A percentile compares a stretch with the other conserved stretches of the same genome.
phyloP scores from a whole-genome alignment of 1,284 basidiomycete genomes.

The Porphyrellus sp. region DNA sequence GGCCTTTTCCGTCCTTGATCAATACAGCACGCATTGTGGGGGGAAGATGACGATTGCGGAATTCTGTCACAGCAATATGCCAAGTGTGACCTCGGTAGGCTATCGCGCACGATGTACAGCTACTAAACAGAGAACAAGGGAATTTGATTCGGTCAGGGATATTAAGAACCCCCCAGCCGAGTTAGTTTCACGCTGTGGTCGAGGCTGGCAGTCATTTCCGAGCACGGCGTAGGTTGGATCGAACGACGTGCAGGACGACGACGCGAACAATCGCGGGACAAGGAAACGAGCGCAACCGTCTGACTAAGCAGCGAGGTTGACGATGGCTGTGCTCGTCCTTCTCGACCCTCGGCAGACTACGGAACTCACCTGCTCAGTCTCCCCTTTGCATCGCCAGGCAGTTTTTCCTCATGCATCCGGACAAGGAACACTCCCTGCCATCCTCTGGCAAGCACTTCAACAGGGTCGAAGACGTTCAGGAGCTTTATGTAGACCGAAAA shows the following conservation, averaged over 20 bases:
- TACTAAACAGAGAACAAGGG: neutral
- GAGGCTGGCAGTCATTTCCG: slow-evolving; percentile 5
- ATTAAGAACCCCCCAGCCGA: neutral
- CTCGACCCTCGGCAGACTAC: slow-evolving; percentile 2
- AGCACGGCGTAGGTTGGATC: neutral
- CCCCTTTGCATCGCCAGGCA: slow-evolving; percentile 5
- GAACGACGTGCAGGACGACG: no score
- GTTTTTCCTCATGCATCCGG: slow-evolving; percentile 17
- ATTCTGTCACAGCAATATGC: neutral
- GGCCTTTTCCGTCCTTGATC: slow-evolving; percentile 77
- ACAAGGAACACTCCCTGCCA: slow-evolving; percentile 12
- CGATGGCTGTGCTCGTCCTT: slow-evolving; percentile 11
- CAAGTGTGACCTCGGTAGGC: neutral
- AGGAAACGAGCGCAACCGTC: neutral
- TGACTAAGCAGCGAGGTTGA: slow-evolving; percentile 23
- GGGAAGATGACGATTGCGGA: neutral
- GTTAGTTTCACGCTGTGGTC: neutral
- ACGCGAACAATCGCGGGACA: neutral
- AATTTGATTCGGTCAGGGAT: neutral
- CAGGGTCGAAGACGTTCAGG: slow-evolving; percentile 67
- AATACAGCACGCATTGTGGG: slow-evolving; percentile 78
- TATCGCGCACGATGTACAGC: neutral
- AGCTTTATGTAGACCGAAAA: slow-evolving; percentile 68
- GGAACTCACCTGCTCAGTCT: slow-evolving; percentile 6
- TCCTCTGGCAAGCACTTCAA: slow-evolving; percentile 42